phyloP scores from a whole-genome alignment of 1,284 basidiomycete genomes.

The Ganoderma meredithae region DNA sequence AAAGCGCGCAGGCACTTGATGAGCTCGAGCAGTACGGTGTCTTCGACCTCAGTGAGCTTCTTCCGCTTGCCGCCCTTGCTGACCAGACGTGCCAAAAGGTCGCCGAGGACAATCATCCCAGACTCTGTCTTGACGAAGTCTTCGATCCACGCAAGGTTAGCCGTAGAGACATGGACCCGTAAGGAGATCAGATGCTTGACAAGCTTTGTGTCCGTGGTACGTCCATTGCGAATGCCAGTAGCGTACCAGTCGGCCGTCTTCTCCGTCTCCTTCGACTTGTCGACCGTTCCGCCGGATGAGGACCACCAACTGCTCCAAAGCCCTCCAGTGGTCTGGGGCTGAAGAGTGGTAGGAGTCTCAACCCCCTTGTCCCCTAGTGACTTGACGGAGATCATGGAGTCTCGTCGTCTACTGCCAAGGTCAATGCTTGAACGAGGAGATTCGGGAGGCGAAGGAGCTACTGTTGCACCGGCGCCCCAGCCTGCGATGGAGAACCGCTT shows the following conservation, averaged over 20 bases:
- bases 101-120: constrained; percentile 72
- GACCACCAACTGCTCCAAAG: constrained; percentile 80
- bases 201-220: constrained; percentile 64
- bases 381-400: constrained; percentile 33
- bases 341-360: constrained; percentile 46
- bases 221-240: constrained; percentile 60
- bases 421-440: constrained; percentile 49
- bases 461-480: constrained; percentile 55
- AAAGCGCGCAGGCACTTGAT: constrained; percentile 85
- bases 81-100: constrained; percentile 65
- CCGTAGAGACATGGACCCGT: constrained; percentile 88
- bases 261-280: constrained; percentile 50
- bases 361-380: constrained; percentile 39
- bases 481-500: constrained; percentile 78
- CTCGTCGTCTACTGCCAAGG: constrained; percentile 39
- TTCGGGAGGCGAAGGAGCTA: constrained; percentile 33
- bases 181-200: constrained; percentile 84
- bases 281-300: constrained; percentile 59
- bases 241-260: constrained; percentile 68
- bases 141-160: constrained; percentile 80
- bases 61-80: constrained; percentile 68
- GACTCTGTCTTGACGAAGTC: constrained; percentile 73
- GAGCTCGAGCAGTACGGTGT: constrained; percentile 73
- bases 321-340: constrained; percentile 75
- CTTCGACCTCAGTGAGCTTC: constrained; percentile 67